Conservation (phyloP, 2,329 filamentous ascomycete species). For the Sarocladiaceae sp. region DNA sequence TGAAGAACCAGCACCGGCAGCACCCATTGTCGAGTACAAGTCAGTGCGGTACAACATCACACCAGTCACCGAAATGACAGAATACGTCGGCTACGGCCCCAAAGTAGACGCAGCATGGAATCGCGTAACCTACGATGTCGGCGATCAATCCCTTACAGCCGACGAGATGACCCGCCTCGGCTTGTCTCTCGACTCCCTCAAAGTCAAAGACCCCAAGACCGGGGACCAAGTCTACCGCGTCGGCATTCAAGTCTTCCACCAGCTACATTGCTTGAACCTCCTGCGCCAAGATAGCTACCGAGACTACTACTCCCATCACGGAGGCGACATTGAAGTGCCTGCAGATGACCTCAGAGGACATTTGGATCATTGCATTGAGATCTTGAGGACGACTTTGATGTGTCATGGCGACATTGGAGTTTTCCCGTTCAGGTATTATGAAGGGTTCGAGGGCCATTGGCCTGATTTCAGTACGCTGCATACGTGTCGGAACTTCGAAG, state of each 20-base stretch:
- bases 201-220: constrained; percentile 50
- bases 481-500: constrained; percentile 50
- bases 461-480: constrained; percentile 51
- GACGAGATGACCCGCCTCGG: constrained; percentile 49
- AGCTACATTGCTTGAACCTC: constrained; percentile 47
- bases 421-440: constrained; percentile 47
- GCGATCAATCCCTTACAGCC: constrained; percentile 55
- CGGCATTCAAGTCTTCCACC: constrained; percentile 55
- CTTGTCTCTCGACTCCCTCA: constrained; percentile 48
- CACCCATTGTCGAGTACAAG: constrained; percentile 43
- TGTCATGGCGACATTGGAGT: constrained; percentile 52
- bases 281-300: constrained; percentile 41
- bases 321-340: constrained; percentile 43
- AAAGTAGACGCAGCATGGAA: constrained; percentile 57
- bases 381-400: constrained; percentile 48
- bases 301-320: constrained; percentile 43
- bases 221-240: constrained; percentile 57
- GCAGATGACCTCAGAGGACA: constrained; percentile 38
- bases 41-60: constrained; percentile 45
- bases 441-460: constrained; percentile 46
- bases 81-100: constrained; percentile 51
- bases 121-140: constrained; percentile 44
- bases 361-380: constrained; percentile 49
- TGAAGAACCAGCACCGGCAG: constrained; percentile 38
- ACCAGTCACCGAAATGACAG: constrained; percentile 37